A percentile compares a stretch with the other conserved stretches of the same genome.
phyloP scores from a whole-genome alignment of 352 stramenopile species.

The Pythium vanterpoolii region DNA sequence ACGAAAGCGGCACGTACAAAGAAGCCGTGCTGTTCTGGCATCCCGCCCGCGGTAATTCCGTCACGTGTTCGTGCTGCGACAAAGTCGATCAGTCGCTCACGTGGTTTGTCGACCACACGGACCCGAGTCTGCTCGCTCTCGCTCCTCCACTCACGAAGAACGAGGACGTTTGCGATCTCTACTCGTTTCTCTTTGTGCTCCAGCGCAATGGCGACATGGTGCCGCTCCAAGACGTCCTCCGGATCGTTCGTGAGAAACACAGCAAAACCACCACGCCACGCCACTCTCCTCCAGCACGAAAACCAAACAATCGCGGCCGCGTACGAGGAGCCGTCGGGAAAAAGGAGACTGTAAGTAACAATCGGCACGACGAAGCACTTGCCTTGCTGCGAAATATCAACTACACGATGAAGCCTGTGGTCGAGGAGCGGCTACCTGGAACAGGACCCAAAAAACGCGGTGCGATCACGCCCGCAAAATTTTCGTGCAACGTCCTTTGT shows the following conservation, averaged over 20 bases:
- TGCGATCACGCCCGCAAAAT: too few relatives aligned
- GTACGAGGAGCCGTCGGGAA: too few relatives aligned
- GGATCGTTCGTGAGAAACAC: neutral
- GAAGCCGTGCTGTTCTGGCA: slow-evolving; percentile 5
- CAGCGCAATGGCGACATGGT: neutral
- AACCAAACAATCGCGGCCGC: neutral
- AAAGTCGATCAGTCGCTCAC: neutral
- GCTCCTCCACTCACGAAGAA: too few relatives aligned
- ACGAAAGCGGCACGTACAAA: slow-evolving; percentile 9
- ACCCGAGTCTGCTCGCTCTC: slow-evolving; percentile 1
- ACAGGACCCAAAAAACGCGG: too few relatives aligned
- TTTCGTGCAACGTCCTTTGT: slow-evolving; percentile 1
- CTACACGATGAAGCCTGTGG: too few relatives aligned
- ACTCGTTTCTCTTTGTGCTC: slow-evolving; percentile 9
- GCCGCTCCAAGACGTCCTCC: neutral
- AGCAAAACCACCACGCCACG: neutral
- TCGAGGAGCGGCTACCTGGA: too few relatives aligned
- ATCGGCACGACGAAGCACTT: too few relatives aligned
- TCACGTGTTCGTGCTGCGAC: slow-evolving; percentile 4
- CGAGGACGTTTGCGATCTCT: neutral
- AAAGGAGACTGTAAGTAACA: too few relatives aligned
- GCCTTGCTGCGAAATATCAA: too few relatives aligned
- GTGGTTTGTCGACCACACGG: slow-evolving; percentile 11
- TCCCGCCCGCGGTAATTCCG: neutral
- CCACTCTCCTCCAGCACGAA: neutral